Evolutionary conservation across 2,329 filamentous ascomycete genomes (phyloP).

Genomic region (Pestalotiopsis sp.): DNA sequence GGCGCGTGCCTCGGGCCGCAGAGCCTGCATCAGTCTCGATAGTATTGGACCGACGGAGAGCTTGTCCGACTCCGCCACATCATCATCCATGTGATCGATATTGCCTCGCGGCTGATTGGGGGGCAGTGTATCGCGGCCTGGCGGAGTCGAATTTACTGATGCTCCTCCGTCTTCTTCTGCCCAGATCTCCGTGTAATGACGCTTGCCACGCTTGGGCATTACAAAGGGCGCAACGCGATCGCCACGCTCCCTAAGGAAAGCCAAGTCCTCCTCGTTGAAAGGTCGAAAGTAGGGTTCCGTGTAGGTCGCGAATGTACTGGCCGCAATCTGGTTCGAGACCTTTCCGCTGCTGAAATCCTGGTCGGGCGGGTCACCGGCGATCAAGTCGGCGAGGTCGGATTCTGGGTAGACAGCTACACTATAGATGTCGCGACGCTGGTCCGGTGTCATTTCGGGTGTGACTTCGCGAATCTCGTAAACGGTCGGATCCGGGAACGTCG

Average conservation of each 20-base stretch:
- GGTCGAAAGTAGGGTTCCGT: conserved; percentile 89
- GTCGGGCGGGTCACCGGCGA: conserved; percentile 87
- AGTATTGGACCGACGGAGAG: conserved; percentile 87
- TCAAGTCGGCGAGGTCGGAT: conserved; percentile 79
- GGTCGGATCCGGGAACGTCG: conserved; percentile 88
- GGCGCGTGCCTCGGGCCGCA: conserved; percentile 73
- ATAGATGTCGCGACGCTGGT: conserved; percentile 86
- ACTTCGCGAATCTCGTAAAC: conserved; percentile 88
- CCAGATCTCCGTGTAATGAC: conserved; percentile 89
- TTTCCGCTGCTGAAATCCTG: conserved; percentile 96
- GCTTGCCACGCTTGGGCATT: conserved; percentile 81
- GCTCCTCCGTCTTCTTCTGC: conserved; percentile 87
- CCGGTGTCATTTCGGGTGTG: conserved; percentile 73
- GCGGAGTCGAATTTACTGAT: conserved; percentile 67
- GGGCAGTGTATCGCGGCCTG: conserved; percentile 66
- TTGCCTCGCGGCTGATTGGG: conserved; percentile 82
- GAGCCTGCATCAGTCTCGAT: conserved; percentile 75
- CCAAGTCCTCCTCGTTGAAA: conserved; percentile 90
- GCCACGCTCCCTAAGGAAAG: conserved; percentile 87
- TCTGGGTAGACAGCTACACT: conserved; percentile 83
- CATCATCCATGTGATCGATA: conserved; percentile 86
- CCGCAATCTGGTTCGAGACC: conserved; percentile 90
- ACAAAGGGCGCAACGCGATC: conserved; percentile 83
- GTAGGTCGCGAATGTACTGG: conserved; percentile 89
- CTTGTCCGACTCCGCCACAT: conserved; percentile 84